A percentile compares a stretch with the other conserved stretches of the same genome.
Evolutionary conservation across 192 early-diverging fungal species (phyloP).

Genomic region (Obelidium mucronatum): DNA sequence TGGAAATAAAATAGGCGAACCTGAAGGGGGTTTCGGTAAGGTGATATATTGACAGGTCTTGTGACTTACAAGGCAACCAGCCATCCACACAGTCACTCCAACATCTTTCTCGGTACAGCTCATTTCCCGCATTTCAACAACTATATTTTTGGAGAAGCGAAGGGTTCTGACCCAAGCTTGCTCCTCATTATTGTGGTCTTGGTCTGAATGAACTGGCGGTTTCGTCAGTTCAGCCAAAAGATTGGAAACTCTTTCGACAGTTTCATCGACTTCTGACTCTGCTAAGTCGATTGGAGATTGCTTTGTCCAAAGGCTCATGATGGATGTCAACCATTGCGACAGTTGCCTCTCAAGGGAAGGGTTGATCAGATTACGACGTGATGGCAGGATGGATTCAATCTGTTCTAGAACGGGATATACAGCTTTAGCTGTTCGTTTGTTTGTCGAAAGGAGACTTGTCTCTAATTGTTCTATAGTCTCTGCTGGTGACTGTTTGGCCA

Average conservation of each 20-base stretch:
- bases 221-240: too few species aligned
- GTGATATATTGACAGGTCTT: too few species aligned
- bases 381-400: not conserved
- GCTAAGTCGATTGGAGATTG: not conserved
- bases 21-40: too few species aligned
- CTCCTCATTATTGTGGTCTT: too few species aligned
- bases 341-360: not conserved
- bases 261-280: not conserved
- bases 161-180: too few species aligned
- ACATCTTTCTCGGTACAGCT: not conserved
- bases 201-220: not conserved
- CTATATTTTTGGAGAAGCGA: too few species aligned
- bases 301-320: slow-evolving; percentile 2
- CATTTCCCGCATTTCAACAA: not conserved
- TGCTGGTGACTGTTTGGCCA: not conserved
- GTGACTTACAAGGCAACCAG: not conserved
- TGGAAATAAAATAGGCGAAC: not conserved
- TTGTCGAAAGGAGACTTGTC: not conserved
- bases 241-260: not conserved
- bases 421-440: not conserved
- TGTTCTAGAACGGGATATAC: not conserved
- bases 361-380: not conserved
- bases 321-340: not conserved
- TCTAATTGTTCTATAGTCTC: not conserved
- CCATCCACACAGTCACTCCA: not conserved